phyloP scores from a whole-genome alignment of 805 yeast genomes.

The Candida odintsovae region DNA sequence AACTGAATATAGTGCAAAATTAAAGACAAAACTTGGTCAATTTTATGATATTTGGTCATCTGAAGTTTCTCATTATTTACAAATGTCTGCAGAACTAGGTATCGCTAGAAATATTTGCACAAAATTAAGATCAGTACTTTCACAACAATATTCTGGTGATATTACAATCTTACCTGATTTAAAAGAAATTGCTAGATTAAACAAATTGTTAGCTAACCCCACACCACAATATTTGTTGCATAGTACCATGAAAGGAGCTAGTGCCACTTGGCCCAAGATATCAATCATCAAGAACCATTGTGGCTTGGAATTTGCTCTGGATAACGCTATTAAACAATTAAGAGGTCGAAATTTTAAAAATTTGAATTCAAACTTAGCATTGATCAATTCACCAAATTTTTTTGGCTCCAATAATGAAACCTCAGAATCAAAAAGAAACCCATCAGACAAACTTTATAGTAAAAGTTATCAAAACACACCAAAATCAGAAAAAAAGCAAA shows the following conservation, averaged over 20 bases:
- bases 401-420: not conserved
- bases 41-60: slow-evolving; percentile 54
- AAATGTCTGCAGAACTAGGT: slow-evolving; percentile 70
- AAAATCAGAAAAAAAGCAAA: not conserved
- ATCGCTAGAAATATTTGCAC: slow-evolving; percentile 66
- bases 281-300: slow-evolving; percentile 85
- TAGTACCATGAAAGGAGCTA: slow-evolving; percentile 73
- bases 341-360: slow-evolving; percentile 53
- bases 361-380: slow-evolving; percentile 16
- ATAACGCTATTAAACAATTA: slow-evolving; percentile 64
- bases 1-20: slow-evolving; percentile 48
- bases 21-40: slow-evolving; percentile 46
- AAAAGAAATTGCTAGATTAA: slow-evolving; percentile 46
- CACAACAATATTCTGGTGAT: slow-evolving; percentile 90
- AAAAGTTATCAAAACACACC: not conserved
- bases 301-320: slow-evolving; percentile 82
- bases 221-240: slow-evolving; percentile 67
- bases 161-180: slow-evolving; percentile 86
- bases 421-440: not conserved
- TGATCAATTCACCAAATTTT: slow-evolving; percentile 20
- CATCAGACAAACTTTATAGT: not conserved
- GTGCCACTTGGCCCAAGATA: slow-evolving; percentile 91
- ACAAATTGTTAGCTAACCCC: slow-evolving; percentile 72
- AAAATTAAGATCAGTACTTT: slow-evolving; percentile 66
- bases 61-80: slow-evolving; percentile 75